Percentiles rank a stretch among this genome's conserved stretches.
Conservation (phyloP, 108 stramenopile genomes). For the Cylindrotheca fusiformis region DNA sequence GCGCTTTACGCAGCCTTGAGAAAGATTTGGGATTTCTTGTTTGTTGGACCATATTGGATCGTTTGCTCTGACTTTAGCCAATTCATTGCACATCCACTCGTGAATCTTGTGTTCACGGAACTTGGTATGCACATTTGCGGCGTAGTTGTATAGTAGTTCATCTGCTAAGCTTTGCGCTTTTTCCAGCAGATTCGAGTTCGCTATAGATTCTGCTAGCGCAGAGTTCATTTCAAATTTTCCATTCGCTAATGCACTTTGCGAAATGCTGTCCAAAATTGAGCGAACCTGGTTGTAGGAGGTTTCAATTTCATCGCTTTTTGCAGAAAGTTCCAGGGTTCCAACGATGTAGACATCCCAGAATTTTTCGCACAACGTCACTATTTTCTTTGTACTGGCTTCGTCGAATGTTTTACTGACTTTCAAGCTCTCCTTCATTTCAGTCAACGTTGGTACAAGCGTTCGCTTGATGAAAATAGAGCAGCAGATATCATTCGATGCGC, state of each 20-base stretch:
- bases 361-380: constrained; percentile 39
- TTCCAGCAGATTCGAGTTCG: constrained; percentile 27
- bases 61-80: constrained; percentile 19
- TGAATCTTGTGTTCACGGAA: constrained; percentile 77
- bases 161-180: constrained; percentile 35
- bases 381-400: constrained; percentile 9
- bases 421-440: constrained; percentile 10
- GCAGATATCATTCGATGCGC: constrained; percentile 57
- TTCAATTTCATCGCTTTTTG: constrained; percentile 23
- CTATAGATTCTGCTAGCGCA: constrained; percentile 18
- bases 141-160: constrained; percentile 68
- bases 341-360: constrained; percentile 72
- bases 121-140: constrained; percentile 47
- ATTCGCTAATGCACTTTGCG: constrained; percentile 10
- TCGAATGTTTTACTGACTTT: constrained; percentile 8
- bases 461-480: constrained; percentile 66
- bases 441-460: constrained; percentile 41
- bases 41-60: constrained; percentile 25
- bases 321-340: constrained; percentile 18
- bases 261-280: constrained; percentile 1
- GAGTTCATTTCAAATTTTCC: constrained; percentile 10
- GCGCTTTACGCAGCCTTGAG: constrained; percentile 57
- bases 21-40: constrained; percentile 31
- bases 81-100: constrained; percentile 74
- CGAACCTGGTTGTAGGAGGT: constrained; percentile 14